Conservation (phyloP, 257 asterid species). For the Penstemon barbatus region DNA sequence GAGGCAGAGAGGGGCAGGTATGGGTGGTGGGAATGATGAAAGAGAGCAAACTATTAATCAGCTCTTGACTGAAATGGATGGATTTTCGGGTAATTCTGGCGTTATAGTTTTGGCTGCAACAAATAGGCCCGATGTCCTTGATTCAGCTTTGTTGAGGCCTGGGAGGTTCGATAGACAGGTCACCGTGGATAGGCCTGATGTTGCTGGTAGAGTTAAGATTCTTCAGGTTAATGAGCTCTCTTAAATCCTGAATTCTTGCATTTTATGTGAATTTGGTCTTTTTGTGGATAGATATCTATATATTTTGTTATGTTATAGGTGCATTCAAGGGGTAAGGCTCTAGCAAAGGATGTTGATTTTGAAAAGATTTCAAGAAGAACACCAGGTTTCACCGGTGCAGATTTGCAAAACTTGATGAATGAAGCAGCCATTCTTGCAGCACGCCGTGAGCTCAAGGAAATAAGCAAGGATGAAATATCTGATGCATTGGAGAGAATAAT, state of each 20-base stretch:
- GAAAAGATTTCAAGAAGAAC: conserved; percentile 94
- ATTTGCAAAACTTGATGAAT: conserved; percentile 96
- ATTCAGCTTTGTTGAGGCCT: conserved; percentile 90
- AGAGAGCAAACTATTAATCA: conserved; percentile 97
- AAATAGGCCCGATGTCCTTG: conserved; percentile 96
- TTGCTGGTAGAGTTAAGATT: conserved; percentile 92
- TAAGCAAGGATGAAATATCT: conserved; percentile 96
- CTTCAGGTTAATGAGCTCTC: conserved; percentile 66
- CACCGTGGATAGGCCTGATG: conserved; percentile 96
- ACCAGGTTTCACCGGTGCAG: conserved; percentile 99
- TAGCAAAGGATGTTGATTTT: conserved; percentile 94
- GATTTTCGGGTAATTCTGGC: conserved; percentile 89
- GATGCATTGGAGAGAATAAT: conserved; percentile 97
- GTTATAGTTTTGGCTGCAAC: conserved; percentile 96
- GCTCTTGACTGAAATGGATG: conserved; percentile 99
- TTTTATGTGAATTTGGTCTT: neutral
- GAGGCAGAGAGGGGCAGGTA: conserved; percentile 93
- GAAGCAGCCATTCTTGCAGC: conserved; percentile 99
- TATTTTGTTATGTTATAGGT: conserved; percentile 45
- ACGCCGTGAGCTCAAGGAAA: conserved; percentile 92
- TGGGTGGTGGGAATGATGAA: conserved; percentile 98
- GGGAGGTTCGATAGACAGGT: conserved; percentile 98
- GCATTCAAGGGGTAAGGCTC: conserved; percentile 95
- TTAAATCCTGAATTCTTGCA: neutral
- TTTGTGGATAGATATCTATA: neutral